phyloP scores from a whole-genome alignment of 805 yeast species.

The Suhomyces sp. region DNA sequence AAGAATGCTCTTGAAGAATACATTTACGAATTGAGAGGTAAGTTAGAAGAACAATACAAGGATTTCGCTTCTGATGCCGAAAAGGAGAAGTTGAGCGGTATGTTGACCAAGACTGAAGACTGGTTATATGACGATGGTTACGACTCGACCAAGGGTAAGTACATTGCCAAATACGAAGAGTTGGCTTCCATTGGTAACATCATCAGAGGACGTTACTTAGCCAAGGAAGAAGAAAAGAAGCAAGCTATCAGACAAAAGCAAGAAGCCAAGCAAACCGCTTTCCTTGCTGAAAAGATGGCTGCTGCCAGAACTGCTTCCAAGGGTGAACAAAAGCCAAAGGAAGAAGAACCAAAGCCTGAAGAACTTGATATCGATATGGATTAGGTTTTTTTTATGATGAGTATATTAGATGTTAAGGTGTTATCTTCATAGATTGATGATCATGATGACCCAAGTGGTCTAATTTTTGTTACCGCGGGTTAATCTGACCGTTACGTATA shows the following conservation, averaged over 20 bases:
- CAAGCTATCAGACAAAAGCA: conserved; percentile 83
- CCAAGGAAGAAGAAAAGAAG: conserved; percentile 93
- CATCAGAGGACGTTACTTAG: conserved; percentile 90
- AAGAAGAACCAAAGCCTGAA: no score
- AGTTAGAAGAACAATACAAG: conserved; percentile 87
- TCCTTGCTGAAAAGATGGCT: conserved; percentile 79
- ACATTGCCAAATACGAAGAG: conserved; percentile 97
- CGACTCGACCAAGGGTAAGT: conserved; percentile 93
- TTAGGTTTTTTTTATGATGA: no score
- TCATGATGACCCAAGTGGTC: no score
- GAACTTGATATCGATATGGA: conserved; percentile 45
- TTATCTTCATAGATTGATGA: no score
- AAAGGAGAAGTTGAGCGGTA: conserved; percentile 70
- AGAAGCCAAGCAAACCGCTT: conserved; percentile 82
- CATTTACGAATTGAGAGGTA: conserved; percentile 95
- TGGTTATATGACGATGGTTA: conserved; percentile 98
- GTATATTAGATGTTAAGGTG: no score
- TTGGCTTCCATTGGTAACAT: conserved; percentile 92
- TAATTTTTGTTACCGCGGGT: no score
- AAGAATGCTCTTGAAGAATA: conserved; percentile 98
- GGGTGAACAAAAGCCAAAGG: conserved; percentile 21
- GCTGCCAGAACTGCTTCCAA: conserved; percentile 65
- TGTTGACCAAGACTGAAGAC: conserved; percentile 87
- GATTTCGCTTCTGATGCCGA: conserved; percentile 89
- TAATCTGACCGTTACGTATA: no score